Percentiles rank a stretch among this genome's conserved stretches.
phyloP scores from a whole-genome alignment of 169 alveolate species.

The Eimeria falciformis region DNA sequence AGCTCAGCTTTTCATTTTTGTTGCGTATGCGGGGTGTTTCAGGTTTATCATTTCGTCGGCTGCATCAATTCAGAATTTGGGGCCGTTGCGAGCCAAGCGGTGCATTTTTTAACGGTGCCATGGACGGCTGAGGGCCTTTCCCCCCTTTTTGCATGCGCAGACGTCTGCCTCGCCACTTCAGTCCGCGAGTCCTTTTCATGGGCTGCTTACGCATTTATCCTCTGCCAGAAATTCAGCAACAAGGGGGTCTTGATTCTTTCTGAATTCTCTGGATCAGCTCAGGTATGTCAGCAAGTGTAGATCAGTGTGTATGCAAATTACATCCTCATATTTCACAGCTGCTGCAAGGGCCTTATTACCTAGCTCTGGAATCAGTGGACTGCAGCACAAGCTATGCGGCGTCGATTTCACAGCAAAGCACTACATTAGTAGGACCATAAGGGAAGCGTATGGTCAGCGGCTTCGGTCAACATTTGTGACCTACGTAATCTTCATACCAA shows the following conservation, averaged over 20 bases:
- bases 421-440: no score
- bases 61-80: slow-evolving; percentile 24
- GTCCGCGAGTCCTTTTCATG: slow-evolving; percentile 20
- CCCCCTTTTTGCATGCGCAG: slow-evolving; percentile 30
- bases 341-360: no score
- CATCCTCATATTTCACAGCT: background rate
- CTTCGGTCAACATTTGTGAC: no score
- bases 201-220: slow-evolving; percentile 33
- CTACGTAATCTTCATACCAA: no score
- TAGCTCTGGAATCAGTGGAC: no score
- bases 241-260: slow-evolving; percentile 28
- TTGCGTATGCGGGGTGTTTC: background rate
- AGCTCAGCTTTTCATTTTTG: background rate
- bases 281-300: background rate
- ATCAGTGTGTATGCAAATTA: no score
- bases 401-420: no score
- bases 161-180: slow-evolving; percentile 14
- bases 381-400: no score
- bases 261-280: slow-evolving; percentile 48
- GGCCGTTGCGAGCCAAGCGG: background rate
- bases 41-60: background rate
- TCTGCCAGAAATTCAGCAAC: slow-evolving; percentile 44
- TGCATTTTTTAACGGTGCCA: background rate
- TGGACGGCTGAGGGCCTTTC: slow-evolving; percentile 5
- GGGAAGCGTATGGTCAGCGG: no score